Evolutionary conservation across 2,329 filamentous ascomycete genomes (phyloP).

Genomic region (Fusarium dlaminii): DNA sequence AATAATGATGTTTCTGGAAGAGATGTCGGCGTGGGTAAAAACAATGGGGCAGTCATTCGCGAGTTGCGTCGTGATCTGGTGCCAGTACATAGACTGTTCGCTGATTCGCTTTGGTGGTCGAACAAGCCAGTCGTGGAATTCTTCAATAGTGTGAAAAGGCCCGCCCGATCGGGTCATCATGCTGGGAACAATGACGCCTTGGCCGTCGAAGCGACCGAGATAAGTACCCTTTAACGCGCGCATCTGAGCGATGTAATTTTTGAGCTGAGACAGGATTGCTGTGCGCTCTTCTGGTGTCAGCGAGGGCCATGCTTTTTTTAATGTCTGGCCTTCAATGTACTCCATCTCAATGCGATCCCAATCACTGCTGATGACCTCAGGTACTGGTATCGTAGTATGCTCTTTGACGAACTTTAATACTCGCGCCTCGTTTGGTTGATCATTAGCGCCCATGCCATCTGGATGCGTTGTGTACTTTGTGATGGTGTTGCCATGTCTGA

Average conservation of each 20-base stretch:
- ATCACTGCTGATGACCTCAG: conserved; percentile 38
- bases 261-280: conserved; percentile 30
- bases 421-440: conserved; percentile 30
- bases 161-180: conserved; percentile 36
- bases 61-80: conserved; percentile 39
- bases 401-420: conserved; percentile 31
- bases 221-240: conserved; percentile 24
- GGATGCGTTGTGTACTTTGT: conserved; percentile 34
- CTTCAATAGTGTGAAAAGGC: conserved; percentile 26
- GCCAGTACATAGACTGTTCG: conserved; percentile 32
- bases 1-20: conserved; percentile 21
- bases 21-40: conserved; percentile 22
- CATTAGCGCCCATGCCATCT: conserved; percentile 27
- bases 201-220: conserved; percentile 38
- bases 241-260: conserved; percentile 36
- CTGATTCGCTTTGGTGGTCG: conserved; percentile 20
- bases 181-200: conserved; percentile 34
- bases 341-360: conserved; percentile 44
- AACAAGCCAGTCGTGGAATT: conserved; percentile 41
- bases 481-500: conserved; percentile 26
- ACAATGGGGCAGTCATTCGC: conserved; percentile 26
- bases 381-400: conserved; percentile 42
- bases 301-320: conserved; percentile 35
- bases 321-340: conserved; percentile 40
- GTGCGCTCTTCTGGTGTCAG: conserved; percentile 26